Conservation (phyloP, 2,329 filamentous ascomycete species). For the Drechslerella dactyloides region DNA sequence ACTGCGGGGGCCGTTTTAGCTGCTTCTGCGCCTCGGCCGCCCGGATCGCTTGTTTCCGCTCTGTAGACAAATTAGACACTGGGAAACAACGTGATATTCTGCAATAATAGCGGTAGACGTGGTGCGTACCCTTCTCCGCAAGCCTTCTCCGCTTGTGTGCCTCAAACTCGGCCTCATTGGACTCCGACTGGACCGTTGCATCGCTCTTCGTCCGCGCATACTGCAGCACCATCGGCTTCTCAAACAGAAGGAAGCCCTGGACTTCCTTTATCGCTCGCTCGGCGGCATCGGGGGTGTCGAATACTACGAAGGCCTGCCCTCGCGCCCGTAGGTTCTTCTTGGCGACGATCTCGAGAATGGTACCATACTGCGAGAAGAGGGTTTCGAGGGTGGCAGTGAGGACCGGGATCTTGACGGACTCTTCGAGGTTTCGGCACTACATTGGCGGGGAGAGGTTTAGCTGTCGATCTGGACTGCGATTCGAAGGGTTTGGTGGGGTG, state of each 20-base stretch:
- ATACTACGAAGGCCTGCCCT: constrained; percentile 94
- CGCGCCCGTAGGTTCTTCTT: constrained; percentile 91
- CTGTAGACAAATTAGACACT: constrained; percentile 57
- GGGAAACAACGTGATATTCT: neutral
- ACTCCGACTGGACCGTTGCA: constrained; percentile 77
- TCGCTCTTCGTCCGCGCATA: constrained; percentile 85
- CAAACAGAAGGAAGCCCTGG: constrained; percentile 90
- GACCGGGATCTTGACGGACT: constrained; percentile 81
- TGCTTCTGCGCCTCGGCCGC: constrained; percentile 78
- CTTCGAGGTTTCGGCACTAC: constrained; percentile 77
- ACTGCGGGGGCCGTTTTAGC: constrained; percentile 67
- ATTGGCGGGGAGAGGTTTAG: constrained; percentile 58
- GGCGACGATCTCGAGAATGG: constrained; percentile 80
- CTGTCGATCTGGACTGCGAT: neutral
- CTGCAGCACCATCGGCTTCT: constrained; percentile 84
- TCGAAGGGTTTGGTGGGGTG: constrained; percentile 15
- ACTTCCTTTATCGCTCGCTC: constrained; percentile 82
- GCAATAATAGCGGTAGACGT: neutral
- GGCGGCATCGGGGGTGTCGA: constrained; percentile 80
- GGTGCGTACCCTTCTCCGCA: constrained; percentile 80
- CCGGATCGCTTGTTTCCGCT: constrained; percentile 81
- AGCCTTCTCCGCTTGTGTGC: constrained; percentile 80
- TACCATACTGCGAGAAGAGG: constrained; percentile 88
- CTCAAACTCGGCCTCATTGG: constrained; percentile 82
- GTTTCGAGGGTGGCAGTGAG: constrained; percentile 75